A percentile compares a stretch with the other conserved stretches of the same genome.
phyloP scores from a whole-genome alignment of 148 eudicot species.

The Tetragonia tetragonoides region DNA sequence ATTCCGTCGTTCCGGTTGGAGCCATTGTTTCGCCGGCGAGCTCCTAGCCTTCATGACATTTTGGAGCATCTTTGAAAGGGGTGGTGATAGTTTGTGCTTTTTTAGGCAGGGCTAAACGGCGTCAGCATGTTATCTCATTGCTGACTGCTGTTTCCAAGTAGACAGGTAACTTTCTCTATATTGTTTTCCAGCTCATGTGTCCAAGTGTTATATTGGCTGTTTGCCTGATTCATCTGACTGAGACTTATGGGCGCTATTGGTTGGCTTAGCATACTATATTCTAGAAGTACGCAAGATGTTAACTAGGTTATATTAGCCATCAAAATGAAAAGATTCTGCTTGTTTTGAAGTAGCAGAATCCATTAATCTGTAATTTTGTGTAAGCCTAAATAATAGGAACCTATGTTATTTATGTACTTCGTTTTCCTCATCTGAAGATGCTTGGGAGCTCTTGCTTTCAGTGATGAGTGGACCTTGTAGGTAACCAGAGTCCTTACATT shows the following conservation, averaged over 20 bases:
- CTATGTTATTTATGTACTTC: no score
- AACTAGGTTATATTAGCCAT: neutral
- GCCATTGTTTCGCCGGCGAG: conserved; percentile 71
- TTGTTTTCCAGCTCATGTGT: neutral
- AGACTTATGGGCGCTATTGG: neutral
- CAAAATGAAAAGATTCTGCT: neutral
- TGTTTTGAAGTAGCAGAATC: neutral
- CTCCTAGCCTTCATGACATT: conserved; percentile 65
- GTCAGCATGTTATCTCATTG: conserved; percentile 30
- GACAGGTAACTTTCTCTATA: conserved; percentile 29
- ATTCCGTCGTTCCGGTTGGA: conserved; percentile 71
- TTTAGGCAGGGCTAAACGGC: conserved; percentile 18
- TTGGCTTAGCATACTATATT: neutral
- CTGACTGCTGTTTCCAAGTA: conserved; percentile 31
- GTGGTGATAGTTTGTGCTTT: conserved; percentile 11
- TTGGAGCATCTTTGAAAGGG: conserved; percentile 59
- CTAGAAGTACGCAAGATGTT: neutral
- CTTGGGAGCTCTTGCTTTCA: no score
- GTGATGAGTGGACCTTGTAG: no score
- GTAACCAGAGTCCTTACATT: no score
- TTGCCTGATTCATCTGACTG: neutral
- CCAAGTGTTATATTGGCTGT: neutral
- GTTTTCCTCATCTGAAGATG: no score
- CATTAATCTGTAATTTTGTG: neutral
- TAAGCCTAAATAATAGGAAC: no score